These are phyloP conservation scores for Tulasnella sp. DNA, from an alignment of 768 basidiomycete genomes.

Conservation along the genomic window DNA sequence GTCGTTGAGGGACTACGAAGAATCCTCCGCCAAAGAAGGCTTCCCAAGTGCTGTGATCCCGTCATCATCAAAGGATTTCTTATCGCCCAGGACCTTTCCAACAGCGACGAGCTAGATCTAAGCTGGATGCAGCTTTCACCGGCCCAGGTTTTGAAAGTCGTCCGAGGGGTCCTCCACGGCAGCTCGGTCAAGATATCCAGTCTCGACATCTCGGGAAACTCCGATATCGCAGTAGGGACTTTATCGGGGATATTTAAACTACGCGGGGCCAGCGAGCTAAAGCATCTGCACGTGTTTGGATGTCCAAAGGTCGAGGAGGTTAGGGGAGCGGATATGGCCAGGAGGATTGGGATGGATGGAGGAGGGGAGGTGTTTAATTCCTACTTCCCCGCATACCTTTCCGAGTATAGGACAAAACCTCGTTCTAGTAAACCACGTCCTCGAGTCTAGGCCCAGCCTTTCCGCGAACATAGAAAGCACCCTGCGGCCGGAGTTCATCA, in stretches of 20 bases:
- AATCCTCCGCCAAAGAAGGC: not conserved
- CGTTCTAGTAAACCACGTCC: not conserved
- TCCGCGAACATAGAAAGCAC: too few relatives aligned
- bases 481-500: too few relatives aligned
- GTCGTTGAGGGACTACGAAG: not conserved
- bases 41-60: not conserved
- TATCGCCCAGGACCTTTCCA: not conserved
- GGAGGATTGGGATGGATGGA: not conserved
- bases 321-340: not conserved
- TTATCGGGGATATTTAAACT: not conserved
- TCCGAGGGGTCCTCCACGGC: not conserved
- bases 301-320: not conserved
- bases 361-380: not conserved
- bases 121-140: not conserved
- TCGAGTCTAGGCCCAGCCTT: too few relatives aligned
- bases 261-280: not conserved
- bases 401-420: not conserved
- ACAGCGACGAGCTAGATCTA: not conserved
- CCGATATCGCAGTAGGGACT: not conserved
- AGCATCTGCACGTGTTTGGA: not conserved
- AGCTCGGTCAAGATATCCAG: not conserved
- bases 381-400: not conserved
- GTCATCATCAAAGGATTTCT: not conserved
- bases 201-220: not conserved
- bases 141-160: not conserved